A percentile compares a stretch with the other conserved stretches of the same genome.
Evolutionary conservation across 2,329 filamentous ascomycete species (phyloP).

Genomic region (Aspergillus jensenii): DNA sequence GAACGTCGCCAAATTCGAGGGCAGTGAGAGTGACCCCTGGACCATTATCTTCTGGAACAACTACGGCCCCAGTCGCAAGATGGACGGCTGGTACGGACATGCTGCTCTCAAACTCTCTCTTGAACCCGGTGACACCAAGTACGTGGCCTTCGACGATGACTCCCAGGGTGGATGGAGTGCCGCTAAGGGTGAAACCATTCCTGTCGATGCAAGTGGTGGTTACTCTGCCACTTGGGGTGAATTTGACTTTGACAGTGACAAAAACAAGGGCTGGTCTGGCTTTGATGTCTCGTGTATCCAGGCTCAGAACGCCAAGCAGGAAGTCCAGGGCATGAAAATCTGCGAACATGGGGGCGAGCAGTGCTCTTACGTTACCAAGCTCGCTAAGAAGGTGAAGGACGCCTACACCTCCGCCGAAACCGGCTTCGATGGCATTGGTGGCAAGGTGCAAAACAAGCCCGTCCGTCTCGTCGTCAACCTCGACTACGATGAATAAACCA

Average conservation of each 20-base stretch:
- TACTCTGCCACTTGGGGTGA: slow-evolving; percentile 44
- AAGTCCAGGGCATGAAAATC: slow-evolving; percentile 40
- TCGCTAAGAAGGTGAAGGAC: slow-evolving; percentile 23
- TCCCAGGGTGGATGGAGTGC: slow-evolving; percentile 40
- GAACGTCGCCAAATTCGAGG: slow-evolving; percentile 36
- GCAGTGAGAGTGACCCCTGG: slow-evolving; percentile 32
- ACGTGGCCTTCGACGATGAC: slow-evolving; percentile 39
- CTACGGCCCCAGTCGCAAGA: slow-evolving; percentile 30
- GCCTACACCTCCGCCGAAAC: slow-evolving; percentile 34
- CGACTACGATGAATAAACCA: slow-evolving; percentile 26
- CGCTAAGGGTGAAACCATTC: slow-evolving; percentile 25
- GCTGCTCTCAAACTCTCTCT: slow-evolving; percentile 35
- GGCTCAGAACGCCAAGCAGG: slow-evolving; percentile 26
- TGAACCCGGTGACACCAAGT: slow-evolving; percentile 30
- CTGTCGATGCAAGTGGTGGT: slow-evolving; percentile 27
- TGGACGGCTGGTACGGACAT: slow-evolving; percentile 37
- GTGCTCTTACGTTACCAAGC: slow-evolving; percentile 34
- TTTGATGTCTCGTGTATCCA: slow-evolving; percentile 44
- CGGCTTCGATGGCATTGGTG: slow-evolving; percentile 31
- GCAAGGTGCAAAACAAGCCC: slow-evolving; percentile 22
- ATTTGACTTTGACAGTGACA: slow-evolving; percentile 35
- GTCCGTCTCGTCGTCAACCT: slow-evolving; percentile 33
- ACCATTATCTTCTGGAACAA: slow-evolving; percentile 44
- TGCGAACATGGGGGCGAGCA: slow-evolving; percentile 25
- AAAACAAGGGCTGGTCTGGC: slow-evolving; percentile 35